These are phyloP conservation scores for Vanrija sp. DNA, from an alignment of 1,284 basidiomycete genomes.

Conservation along the genomic window DNA sequence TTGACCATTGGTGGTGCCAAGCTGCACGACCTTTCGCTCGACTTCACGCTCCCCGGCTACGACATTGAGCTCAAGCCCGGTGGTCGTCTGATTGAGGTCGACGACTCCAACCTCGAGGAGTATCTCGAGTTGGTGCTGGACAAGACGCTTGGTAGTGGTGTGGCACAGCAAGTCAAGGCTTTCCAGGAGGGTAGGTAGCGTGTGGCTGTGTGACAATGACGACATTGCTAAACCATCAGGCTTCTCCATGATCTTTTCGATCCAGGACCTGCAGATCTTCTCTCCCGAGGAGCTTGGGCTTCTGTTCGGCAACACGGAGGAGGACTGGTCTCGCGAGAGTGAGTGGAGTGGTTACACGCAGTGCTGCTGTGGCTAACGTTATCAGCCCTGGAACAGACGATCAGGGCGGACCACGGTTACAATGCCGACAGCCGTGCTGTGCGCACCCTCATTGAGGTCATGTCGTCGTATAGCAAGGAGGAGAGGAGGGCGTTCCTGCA, in stretches of 20 bases:
- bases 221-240: constrained; percentile 48
- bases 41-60: constrained; percentile 95
- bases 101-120: constrained; percentile 78
- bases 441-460: constrained; percentile 77
- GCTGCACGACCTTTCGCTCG: constrained; percentile 81
- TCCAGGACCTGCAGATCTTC: constrained; percentile 84
- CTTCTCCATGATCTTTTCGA: constrained; percentile 91
- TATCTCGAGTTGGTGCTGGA: constrained; percentile 80
- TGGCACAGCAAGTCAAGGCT: constrained; percentile 69
- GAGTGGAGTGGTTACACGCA: constrained; percentile 40
- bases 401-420: constrained; percentile 98
- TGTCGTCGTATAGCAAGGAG: constrained; percentile 70
- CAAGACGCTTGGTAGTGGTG: constrained; percentile 72
- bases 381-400: constrained; percentile 75
- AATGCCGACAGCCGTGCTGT: constrained; percentile 89
- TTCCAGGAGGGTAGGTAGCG: constrained; percentile 60
- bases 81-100: constrained; percentile 74
- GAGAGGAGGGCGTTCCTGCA: constrained; percentile 86
- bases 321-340: constrained; percentile 91
- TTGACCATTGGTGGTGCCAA: constrained; percentile 56
- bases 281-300: constrained; percentile 89
- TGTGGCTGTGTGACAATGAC: too few species aligned
- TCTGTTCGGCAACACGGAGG: constrained; percentile 90
- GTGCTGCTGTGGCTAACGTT: not conserved
- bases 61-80: constrained; percentile 83